phyloP scores from a whole-genome alignment of 768 basidiomycete genomes.

The Clitopilus passeckerianus region DNA sequence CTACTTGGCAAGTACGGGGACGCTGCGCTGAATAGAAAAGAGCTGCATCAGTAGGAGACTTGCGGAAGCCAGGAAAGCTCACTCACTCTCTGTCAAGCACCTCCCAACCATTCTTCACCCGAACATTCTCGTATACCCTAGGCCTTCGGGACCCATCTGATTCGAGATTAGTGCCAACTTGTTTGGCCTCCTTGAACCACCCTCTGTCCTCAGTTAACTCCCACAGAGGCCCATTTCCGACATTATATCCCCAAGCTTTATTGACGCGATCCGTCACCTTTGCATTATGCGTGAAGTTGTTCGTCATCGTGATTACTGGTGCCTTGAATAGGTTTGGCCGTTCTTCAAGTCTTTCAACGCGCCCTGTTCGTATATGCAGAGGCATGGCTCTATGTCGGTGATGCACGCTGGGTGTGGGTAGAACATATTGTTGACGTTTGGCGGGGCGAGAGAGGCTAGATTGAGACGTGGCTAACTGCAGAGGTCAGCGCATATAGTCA shows the following conservation, averaged over 20 bases:
- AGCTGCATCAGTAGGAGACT: too few relatives aligned
- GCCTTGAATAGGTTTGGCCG: constrained; percentile 47
- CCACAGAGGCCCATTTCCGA: constrained; percentile 76
- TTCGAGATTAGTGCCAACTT: constrained; percentile 25
- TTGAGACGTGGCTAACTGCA: constrained; percentile 6
- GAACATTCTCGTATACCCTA: constrained; percentile 45
- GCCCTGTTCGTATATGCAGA: constrained; percentile 43
- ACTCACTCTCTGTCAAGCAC: constrained; percentile 49
- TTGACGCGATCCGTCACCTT: constrained; percentile 52
- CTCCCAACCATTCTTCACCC: constrained; percentile 38
- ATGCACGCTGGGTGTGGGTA: constrained; percentile 63
- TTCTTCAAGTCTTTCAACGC: constrained; percentile 54
- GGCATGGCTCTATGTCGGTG: constrained; percentile 72
- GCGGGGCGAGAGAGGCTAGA: constrained; percentile 28
- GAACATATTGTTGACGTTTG: constrained; percentile 49
- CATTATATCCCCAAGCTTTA: constrained; percentile 70
- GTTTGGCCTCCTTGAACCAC: constrained; percentile 66
- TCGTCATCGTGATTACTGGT: constrained; percentile 39
- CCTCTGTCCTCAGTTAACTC: constrained; percentile 72
- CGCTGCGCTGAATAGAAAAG: constrained; percentile 39
- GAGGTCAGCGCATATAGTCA: constrained; percentile 24
- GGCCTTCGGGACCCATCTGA: constrained; percentile 53
- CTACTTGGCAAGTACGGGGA: constrained; percentile 29
- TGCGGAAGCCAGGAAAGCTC: constrained; percentile 18
- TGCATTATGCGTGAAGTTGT: constrained; percentile 46